phyloP scores from a whole-genome alignment of 257 asterid species.

The Solanum microdontum region DNA sequence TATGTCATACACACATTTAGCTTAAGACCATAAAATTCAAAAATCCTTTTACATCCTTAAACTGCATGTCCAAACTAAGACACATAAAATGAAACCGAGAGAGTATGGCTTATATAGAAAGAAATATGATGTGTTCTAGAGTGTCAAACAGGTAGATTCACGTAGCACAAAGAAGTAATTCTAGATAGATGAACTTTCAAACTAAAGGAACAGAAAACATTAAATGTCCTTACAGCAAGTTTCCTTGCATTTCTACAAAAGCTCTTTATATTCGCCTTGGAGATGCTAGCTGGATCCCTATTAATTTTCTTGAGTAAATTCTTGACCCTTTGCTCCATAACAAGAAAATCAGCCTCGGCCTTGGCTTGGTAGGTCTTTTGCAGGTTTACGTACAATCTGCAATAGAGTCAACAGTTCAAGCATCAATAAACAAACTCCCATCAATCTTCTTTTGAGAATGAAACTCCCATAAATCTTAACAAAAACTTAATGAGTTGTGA shows the following conservation, averaged over 20 bases:
- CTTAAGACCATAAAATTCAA: not conserved
- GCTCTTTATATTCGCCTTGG: slow-evolving; percentile 62
- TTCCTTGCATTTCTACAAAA: slow-evolving; percentile 94
- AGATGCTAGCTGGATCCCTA: slow-evolving; percentile 72
- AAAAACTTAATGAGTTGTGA: not conserved
- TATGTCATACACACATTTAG: not conserved
- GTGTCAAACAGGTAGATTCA: not conserved
- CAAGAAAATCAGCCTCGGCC: slow-evolving; percentile 85
- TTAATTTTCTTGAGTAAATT: slow-evolving; percentile 65
- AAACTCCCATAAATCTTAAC: not conserved
- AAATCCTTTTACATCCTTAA: not conserved
- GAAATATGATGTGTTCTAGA: not conserved
- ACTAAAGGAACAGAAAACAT: not conserved
- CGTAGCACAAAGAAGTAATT: not conserved
- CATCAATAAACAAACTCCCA: not conserved
- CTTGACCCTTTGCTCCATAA: slow-evolving; percentile 55
- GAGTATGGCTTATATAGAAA: not conserved
- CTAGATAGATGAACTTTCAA: not conserved
- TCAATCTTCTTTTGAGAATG: not conserved
- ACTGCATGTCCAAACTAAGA: not conserved
- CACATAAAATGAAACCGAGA: not conserved
- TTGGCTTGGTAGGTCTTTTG: slow-evolving; percentile 91
- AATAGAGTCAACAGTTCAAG: slow-evolving; percentile 2
- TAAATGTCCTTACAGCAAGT: slow-evolving; percentile 25
- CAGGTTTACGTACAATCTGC: slow-evolving; percentile 68